These are phyloP conservation scores for Earliella scabrosa DNA, from an alignment of 1,284 basidiomycete species.

Conservation along the genomic window DNA sequence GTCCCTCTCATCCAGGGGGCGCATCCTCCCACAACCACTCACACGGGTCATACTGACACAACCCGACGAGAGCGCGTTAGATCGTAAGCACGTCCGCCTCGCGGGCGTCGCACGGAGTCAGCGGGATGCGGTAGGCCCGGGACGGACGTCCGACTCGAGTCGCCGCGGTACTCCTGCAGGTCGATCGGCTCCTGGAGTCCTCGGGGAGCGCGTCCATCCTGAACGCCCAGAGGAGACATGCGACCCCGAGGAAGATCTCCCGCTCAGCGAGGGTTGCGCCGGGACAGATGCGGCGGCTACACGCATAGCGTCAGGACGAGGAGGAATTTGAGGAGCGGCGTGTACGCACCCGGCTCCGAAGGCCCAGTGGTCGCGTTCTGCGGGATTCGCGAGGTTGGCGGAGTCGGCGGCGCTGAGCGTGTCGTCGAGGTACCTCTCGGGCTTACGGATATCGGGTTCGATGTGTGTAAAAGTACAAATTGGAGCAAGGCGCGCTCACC, in stretches of 20 bases:
- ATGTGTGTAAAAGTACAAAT: not conserved
- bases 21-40: no score
- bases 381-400: constrained; percentile 23
- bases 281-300: constrained; percentile 34
- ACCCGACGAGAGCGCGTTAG: no score
- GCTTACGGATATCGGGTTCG: no score
- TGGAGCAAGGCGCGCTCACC: not conserved
- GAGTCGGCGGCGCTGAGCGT: constrained; percentile 20
- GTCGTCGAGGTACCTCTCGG: constrained; percentile 27
- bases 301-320: not conserved
- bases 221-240: constrained; percentile 23
- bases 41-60: no score
- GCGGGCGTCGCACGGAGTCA: constrained; percentile 1
- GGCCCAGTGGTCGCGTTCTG: constrained; percentile 27
- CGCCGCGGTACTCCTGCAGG: constrained; percentile 11
- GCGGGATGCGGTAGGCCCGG: constrained; percentile 1
- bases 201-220: not conserved
- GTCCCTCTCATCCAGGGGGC: no score
- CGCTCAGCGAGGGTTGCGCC: constrained; percentile 39
- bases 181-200: not conserved
- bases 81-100: no score
- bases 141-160: constrained; percentile 5
- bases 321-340: not conserved
- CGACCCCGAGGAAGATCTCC: constrained; percentile 43
- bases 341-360: constrained; percentile 24